Evolutionary conservation across 2,329 filamentous ascomycete genomes (phyloP).

Genomic region (Cladorrhinum sp.): DNA sequence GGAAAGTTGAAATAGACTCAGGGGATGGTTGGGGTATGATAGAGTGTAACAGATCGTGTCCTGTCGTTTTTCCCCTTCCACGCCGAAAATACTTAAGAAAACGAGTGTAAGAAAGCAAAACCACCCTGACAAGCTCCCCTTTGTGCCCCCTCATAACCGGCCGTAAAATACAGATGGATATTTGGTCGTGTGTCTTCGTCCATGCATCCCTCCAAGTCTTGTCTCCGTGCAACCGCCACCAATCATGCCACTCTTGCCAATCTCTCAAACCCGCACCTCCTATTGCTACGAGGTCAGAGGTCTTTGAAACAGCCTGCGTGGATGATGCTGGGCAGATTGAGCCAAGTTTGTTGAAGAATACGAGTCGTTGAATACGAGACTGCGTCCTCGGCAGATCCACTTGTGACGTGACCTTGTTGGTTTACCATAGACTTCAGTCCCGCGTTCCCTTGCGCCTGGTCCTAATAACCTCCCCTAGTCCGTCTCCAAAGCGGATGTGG

Average conservation of each 20-base stretch:
- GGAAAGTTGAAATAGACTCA: not conserved
- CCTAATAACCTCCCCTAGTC: conserved; percentile 1
- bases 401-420: conserved; percentile 6
- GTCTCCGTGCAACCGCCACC: conserved; percentile 2
- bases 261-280: not conserved
- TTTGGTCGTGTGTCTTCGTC: conserved; percentile 14
- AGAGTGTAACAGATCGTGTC: not conserved
- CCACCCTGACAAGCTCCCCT: conserved; percentile 1
- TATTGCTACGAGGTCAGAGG: not conserved
- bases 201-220: conserved; percentile 10
- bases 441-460: conserved; percentile 6
- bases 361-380: not conserved
- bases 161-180: conserved; percentile 22
- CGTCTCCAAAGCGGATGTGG: conserved; percentile 19
- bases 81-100: conserved; percentile 3
- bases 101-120: conserved; percentile 13
- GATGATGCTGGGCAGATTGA: not conserved
- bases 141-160: conserved; percentile 9
- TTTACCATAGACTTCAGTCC: conserved; percentile 7
- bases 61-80: conserved; percentile 3
- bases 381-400: not conserved
- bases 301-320: not conserved
- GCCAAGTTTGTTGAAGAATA: not conserved
- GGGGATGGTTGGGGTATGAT: conserved; percentile 19
- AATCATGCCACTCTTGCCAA: not conserved